Base-by-base conservation (phyloP, 1,139 yeast genomes). In the Saccharomyces hybrid region DNA sequence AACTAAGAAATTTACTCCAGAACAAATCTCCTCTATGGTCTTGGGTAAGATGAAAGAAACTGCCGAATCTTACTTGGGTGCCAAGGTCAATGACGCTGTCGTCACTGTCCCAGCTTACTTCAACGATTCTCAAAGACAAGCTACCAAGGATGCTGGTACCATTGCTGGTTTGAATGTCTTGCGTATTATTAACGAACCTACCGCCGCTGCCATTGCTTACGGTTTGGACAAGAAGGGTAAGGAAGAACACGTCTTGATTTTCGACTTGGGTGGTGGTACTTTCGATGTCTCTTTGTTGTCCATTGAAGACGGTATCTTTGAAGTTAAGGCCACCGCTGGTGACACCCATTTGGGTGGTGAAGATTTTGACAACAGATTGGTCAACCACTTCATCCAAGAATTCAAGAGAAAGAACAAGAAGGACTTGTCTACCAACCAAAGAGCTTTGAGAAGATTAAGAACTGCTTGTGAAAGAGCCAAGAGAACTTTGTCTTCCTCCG, bases 221-320 rank as follows among this genome's bases (percentile, higher is more conserved):
- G 97, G 97, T 85, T 85, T 90, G 73, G 96, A 93, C 80, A 93
- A 89, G 79, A 89, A 66, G 59, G 83, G 82, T 66, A 84, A 85
- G 73, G 96, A 90, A 81, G 87, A 84, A 78, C 85, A 85, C 75
- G 96, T 91, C 65, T 82, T 91, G 73, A 90, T 91, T 73, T 90
- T 90, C 82, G 97, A 90, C 79, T 84, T 90, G 74, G 97, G 97
- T 86, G 96, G 97, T 80, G 98, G 98, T 84, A 91, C 98, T 73
- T 91, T 91, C 79, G 98, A 91, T 88, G 97, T 91, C 63, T 91
- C 98, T 57, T 81, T 91, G 68, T 82, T 91, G 76, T 85, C 90
- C 78, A 89, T 91, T 73, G 95, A 91, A 74, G 97, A 91, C 75
- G 98, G 98, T 84, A 91, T 91, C 74, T 91, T 91, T 82, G 93